Evolutionary conservation across 805 yeast genomes (phyloP).

Genomic region (Limtongia smithiae): DNA sequence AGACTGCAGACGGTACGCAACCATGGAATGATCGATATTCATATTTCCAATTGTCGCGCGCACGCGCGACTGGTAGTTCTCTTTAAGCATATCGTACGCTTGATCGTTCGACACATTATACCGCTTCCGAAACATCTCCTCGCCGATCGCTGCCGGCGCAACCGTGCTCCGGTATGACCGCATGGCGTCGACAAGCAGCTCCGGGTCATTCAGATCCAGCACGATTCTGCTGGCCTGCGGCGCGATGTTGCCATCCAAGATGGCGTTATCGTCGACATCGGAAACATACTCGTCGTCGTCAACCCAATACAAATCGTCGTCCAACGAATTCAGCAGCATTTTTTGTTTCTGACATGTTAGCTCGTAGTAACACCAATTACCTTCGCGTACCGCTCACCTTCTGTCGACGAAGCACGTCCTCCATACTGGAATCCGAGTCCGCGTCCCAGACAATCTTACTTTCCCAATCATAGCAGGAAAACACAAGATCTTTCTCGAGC

Average conservation of each 20-base stretch:
- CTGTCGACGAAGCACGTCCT: neutral
- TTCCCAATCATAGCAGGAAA: conserved; percentile 30
- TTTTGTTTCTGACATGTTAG: no score
- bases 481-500: conserved; percentile 18
- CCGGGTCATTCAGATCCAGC: conserved; percentile 85
- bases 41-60: conserved; percentile 89
- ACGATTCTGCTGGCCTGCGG: conserved; percentile 35
- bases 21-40: conserved; percentile 84
- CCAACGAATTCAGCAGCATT: conserved; percentile 10
- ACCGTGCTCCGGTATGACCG: conserved; percentile 3
- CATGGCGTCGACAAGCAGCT: conserved; percentile 56
- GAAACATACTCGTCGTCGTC: conserved; percentile 36
- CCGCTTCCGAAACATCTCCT: conserved; percentile 52
- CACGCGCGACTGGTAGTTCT: conserved; percentile 84
- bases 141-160: conserved; percentile 43
- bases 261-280: conserved; percentile 51
- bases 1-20: conserved; percentile 80
- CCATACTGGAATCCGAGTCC: conserved; percentile 14
- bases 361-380: no score
- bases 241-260: conserved; percentile 62
- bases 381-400: no score
- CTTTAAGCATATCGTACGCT: conserved; percentile 75
- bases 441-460: conserved; percentile 24
- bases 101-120: conserved; percentile 87
- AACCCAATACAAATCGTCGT: conserved; percentile 20